Percentiles rank a stretch among this genome's conserved stretches.
Evolutionary conservation across 1,139 yeast genomes (phyloP).

Genomic region (Lodderomyces beijingensis): DNA sequence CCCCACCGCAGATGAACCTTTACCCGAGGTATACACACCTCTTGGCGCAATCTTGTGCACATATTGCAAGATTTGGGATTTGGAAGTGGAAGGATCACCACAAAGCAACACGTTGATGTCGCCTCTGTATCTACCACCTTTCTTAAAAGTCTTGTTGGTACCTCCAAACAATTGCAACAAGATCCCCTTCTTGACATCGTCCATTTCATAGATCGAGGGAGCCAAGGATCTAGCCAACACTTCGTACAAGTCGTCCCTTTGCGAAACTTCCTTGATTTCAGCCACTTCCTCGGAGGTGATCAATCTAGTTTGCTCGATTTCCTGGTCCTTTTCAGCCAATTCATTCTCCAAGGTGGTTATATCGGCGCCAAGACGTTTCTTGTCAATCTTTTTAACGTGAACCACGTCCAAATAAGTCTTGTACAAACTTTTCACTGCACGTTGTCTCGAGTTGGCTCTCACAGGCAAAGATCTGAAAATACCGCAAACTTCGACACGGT

Average conservation of each 20-base stretch:
- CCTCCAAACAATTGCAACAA: slow-evolving; percentile 93
- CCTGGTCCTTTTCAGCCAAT: slow-evolving; percentile 51
- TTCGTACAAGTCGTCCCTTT: slow-evolving; percentile 78
- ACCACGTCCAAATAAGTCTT: slow-evolving; percentile 94
- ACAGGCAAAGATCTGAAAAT: slow-evolving; percentile 92
- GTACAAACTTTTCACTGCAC: slow-evolving; percentile 78
- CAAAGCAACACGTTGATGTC: slow-evolving; percentile 86
- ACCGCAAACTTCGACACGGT: slow-evolving; percentile 92
- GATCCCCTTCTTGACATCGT: slow-evolving; percentile 94
- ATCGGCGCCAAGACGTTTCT: slow-evolving; percentile 77
- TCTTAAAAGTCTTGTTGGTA: slow-evolving; percentile 78
- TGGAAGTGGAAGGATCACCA: slow-evolving; percentile 98
- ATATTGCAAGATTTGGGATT: slow-evolving; percentile 88
- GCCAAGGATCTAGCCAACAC: slow-evolving; percentile 89
- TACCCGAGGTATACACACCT: slow-evolving; percentile 97
- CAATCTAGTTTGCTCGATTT: slow-evolving; percentile 71
- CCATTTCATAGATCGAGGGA: slow-evolving; percentile 93
- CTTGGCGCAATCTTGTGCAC: slow-evolving; percentile 97
- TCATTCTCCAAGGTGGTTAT: slow-evolving; percentile 54
- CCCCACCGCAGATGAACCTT: slow-evolving; percentile 99
- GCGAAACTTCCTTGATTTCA: slow-evolving; percentile 56
- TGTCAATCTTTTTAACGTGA: slow-evolving; percentile 83
- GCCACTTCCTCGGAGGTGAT: slow-evolving; percentile 66
- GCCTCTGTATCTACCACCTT: slow-evolving; percentile 95
- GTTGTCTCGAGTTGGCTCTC: slow-evolving; percentile 77